These are phyloP conservation scores for Trichopus zeylanicus DNA, from an alignment of 116 monocot genomes.

Conservation along the genomic window DNA sequence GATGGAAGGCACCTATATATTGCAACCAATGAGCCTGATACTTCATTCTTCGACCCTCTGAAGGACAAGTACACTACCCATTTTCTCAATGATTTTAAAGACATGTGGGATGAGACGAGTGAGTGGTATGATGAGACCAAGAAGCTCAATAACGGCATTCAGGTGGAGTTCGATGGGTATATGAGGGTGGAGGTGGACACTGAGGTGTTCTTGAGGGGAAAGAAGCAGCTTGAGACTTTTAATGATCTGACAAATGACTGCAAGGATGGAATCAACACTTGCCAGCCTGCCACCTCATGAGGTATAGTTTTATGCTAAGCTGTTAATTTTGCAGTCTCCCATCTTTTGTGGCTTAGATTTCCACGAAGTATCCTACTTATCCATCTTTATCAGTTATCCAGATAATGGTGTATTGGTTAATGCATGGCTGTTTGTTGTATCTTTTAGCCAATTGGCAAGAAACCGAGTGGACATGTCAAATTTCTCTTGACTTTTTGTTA, in stretches of 20 bases:
- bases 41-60: constrained; percentile 58
- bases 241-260: constrained; percentile 88
- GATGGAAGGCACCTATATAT: constrained; percentile 76
- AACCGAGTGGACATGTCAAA: too few relatives aligned
- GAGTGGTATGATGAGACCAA: constrained; percentile 83
- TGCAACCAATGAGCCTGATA: constrained; percentile 58
- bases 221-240: constrained; percentile 95
- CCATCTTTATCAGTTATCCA: background rate
- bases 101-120: constrained; percentile 75
- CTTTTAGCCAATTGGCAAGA: too few relatives aligned
- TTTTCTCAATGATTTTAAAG: constrained; percentile 79
- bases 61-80: constrained; percentile 78
- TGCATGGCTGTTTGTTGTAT: too few relatives aligned
- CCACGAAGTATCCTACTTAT: background rate
- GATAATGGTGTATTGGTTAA: background rate
- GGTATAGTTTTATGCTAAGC: constrained; percentile 5
- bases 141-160: constrained; percentile 54
- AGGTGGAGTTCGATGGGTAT: constrained; percentile 91
- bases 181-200: constrained; percentile 83
- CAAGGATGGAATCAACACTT: constrained; percentile 82
- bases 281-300: constrained; percentile 19
- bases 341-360: background rate
- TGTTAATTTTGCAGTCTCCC: background rate
- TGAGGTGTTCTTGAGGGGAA: constrained; percentile 82
- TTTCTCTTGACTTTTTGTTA: too few relatives aligned